phyloP scores from a whole-genome alignment of 768 basidiomycete species.

The Tulasnella sp. region DNA sequence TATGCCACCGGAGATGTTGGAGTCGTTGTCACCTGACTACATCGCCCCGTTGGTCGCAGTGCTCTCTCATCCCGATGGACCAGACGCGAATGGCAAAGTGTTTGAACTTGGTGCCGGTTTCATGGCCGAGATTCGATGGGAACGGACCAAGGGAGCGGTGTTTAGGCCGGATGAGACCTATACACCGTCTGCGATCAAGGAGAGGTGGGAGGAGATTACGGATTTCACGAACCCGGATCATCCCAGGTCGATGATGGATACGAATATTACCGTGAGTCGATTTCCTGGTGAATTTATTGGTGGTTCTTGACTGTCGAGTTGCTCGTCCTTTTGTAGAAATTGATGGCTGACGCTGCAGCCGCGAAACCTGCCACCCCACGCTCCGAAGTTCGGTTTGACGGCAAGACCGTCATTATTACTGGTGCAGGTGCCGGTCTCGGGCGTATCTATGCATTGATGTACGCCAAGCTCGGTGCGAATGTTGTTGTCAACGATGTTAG shows the following conservation, averaged over 20 bases:
- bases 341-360: conserved; percentile 6
- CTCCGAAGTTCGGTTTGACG: conserved; percentile 64
- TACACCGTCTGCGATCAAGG: conserved; percentile 91
- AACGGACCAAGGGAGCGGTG: conserved; percentile 71
- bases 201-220: conserved; percentile 66
- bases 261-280: conserved; percentile 40
- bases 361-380: conserved; percentile 54
- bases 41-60: conserved; percentile 88
- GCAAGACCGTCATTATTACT: conserved; percentile 85
- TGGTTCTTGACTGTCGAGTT: too few relatives aligned
- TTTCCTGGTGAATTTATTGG: background rate
- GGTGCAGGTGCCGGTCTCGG: conserved; percentile 94
- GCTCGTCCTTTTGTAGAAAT: background rate
- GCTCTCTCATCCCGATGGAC: conserved; percentile 72
- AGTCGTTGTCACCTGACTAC: conserved; percentile 81
- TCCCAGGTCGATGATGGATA: conserved; percentile 51
- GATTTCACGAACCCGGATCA: conserved; percentile 65
- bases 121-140: conserved; percentile 85
- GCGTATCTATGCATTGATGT: conserved; percentile 84
- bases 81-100: conserved; percentile 64
- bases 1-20: conserved; percentile 89
- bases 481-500: conserved; percentile 93
- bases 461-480: conserved; percentile 83
- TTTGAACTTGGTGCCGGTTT: conserved; percentile 94
- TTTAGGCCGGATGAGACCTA: conserved; percentile 86